Conservation (phyloP, 2,329 filamentous ascomycete species). For the Xylariaceae sp. region DNA sequence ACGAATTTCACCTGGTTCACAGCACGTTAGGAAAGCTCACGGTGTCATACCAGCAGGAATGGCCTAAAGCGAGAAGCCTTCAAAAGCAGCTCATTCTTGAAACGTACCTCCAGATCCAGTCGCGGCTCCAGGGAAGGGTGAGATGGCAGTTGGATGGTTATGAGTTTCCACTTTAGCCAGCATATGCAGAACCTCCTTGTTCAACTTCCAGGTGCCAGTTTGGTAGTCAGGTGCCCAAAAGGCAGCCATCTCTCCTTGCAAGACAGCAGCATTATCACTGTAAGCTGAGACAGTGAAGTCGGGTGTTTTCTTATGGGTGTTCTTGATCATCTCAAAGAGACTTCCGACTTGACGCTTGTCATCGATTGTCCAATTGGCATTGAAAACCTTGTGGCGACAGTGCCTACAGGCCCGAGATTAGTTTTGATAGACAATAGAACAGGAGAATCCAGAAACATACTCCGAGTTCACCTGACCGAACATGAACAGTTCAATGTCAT, state of each 20-base stretch:
- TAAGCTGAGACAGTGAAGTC: constrained; percentile 90
- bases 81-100: background rate
- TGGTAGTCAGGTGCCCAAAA: constrained; percentile 86
- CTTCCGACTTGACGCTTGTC: constrained; percentile 72
- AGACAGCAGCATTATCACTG: constrained; percentile 94
- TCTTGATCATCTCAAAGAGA: constrained; percentile 93
- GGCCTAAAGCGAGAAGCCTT: background rate
- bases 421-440: background rate
- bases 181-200: constrained; percentile 80
- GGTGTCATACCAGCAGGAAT: background rate
- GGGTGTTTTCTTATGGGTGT: constrained; percentile 81
- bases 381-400: constrained; percentile 56
- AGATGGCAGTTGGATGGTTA: constrained; percentile 95
- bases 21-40: constrained; percentile 1
- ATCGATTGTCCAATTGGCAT: constrained; percentile 95
- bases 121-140: constrained; percentile 70
- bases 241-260: constrained; percentile 64
- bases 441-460: constrained; percentile 42
- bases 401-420: constrained; percentile 8
- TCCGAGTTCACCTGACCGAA: constrained; percentile 99
- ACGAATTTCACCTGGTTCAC: constrained; percentile 34
- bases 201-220: constrained; percentile 82
- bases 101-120: constrained; percentile 76
- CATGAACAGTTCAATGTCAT: constrained; percentile 97
- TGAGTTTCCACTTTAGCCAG: constrained; percentile 96